Percentiles rank a stretch among this genome's conserved stretches.
Conservation (phyloP, 1,284 basidiomycete species). For the Boletellus deceptivus region DNA sequence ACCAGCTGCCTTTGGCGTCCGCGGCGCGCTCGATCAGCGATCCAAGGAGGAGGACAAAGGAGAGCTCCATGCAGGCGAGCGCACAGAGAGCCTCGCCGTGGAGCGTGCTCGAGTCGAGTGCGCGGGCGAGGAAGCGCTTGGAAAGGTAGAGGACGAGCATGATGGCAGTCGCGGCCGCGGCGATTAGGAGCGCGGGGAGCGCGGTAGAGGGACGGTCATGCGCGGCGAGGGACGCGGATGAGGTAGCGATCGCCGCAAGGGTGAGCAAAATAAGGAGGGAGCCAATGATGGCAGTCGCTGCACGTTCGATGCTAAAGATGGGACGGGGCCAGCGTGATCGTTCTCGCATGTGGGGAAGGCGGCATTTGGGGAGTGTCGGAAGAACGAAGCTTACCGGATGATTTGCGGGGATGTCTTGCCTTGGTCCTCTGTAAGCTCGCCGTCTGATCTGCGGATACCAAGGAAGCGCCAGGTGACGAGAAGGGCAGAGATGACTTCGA, state of each 20-base stretch:
- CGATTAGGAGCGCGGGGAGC: slow-evolving; percentile 41
- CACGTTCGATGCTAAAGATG: slow-evolving; percentile 37
- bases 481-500: slow-evolving; percentile 43
- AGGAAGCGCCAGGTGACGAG: slow-evolving; percentile 46
- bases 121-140: slow-evolving; percentile 44
- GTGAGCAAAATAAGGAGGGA: slow-evolving; percentile 37
- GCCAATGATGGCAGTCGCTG: slow-evolving; percentile 38
- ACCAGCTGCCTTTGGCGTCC: slow-evolving; percentile 39
- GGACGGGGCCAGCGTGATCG: too few species aligned
- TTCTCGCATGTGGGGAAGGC: not conserved
- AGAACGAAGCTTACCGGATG: slow-evolving; percentile 29
- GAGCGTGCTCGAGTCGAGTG: slow-evolving; percentile 44
- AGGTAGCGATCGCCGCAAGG: slow-evolving; percentile 36
- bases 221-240: slow-evolving; percentile 35
- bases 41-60: slow-evolving; percentile 34
- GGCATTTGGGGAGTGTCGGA: not conserved
- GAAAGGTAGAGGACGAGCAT: slow-evolving; percentile 43
- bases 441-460: slow-evolving; percentile 31
- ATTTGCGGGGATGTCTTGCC: slow-evolving; percentile 22
- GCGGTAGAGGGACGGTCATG: slow-evolving; percentile 38
- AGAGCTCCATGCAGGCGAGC: slow-evolving; percentile 36
- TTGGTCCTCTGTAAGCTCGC: slow-evolving; percentile 25
- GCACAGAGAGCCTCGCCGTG: slow-evolving; percentile 42
- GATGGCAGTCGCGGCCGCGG: slow-evolving; percentile 38
- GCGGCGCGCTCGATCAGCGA: slow-evolving; percentile 32